Evolutionary conservation across 2,329 filamentous ascomycete genomes (phyloP).

Genomic region (Cladosporium sp.): DNA sequence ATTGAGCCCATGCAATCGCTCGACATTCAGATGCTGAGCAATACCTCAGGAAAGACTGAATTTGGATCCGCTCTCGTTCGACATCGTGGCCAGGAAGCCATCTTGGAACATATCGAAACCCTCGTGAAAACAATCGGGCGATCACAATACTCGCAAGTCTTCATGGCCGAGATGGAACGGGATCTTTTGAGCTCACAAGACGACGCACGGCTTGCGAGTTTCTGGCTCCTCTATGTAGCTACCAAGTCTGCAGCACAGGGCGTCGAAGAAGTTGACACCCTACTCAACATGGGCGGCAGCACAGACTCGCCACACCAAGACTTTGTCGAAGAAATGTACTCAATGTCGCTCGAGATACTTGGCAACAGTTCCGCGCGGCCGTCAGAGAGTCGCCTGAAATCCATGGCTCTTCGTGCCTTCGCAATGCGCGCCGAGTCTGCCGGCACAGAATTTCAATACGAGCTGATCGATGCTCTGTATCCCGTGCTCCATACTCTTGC

Average conservation of each 20-base stretch:
- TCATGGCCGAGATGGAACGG: constrained; percentile 64
- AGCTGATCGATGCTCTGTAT: constrained; percentile 88
- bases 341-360: constrained; percentile 62
- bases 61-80: constrained; percentile 26
- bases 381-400: constrained; percentile 2
- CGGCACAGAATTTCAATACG: constrained; percentile 67
- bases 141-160: constrained; percentile 13
- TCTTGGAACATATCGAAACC: constrained; percentile 24
- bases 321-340: constrained; percentile 61
- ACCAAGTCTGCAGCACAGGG: constrained; percentile 55
- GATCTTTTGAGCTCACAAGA: constrained; percentile 56
- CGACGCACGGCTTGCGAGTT: constrained; percentile 61
- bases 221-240: constrained; percentile 76
- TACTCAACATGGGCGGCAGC: constrained; percentile 53
- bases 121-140: constrained; percentile 33
- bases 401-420: constrained; percentile 72
- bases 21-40: constrained; percentile 14
- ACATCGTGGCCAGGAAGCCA: constrained; percentile 24
- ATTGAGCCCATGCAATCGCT: constrained; percentile 20
- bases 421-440: constrained; percentile 69
- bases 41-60: constrained; percentile 5
- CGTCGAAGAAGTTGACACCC: constrained; percentile 58
- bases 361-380: constrained; percentile 34
- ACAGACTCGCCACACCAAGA: constrained; percentile 10
- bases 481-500: constrained; percentile 86